These are phyloP conservation scores for Solanum chmielewskii DNA, from an alignment of 257 asterid species.

Conservation along the genomic window DNA sequence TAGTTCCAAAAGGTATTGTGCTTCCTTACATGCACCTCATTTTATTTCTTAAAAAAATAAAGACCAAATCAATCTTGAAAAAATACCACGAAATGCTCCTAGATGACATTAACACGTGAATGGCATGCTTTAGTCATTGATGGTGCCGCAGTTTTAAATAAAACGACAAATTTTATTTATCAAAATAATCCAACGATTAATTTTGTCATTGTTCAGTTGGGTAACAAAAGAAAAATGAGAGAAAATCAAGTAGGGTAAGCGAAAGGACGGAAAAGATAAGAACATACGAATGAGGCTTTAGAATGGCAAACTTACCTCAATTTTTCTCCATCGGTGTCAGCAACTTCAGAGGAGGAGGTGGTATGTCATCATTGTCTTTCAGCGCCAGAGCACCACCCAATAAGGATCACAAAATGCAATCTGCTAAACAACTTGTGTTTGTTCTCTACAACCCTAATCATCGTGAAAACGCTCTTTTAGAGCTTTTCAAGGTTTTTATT, in stretches of 20 bases:
- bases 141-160: neutral
- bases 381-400: constrained; percentile 8
- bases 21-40: too few species aligned
- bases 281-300: neutral
- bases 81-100: neutral
- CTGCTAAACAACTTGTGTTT: constrained; percentile 20
- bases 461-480: constrained; percentile 10
- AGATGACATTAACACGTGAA: neutral
- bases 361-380: neutral
- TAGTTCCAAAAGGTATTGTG: too few species aligned
- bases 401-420: constrained; percentile 59
- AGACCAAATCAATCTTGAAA: neutral
- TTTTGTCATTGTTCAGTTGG: neutral
- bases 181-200: too few species aligned
- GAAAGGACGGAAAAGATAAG: neutral
- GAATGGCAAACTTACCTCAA: constrained; percentile 29
- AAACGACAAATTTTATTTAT: neutral
- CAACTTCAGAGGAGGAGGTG: neutral
- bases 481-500: constrained; percentile 8
- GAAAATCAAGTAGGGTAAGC: neutral
- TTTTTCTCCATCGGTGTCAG: constrained; percentile 20
- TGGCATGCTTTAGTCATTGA: neutral
- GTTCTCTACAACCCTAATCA: constrained; percentile 6
- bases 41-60: neutral
- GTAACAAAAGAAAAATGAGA: neutral